Base-by-base conservation (phyloP, 2,329 filamentous ascomycete genomes). In the Alternaria infectoria region DNA sequence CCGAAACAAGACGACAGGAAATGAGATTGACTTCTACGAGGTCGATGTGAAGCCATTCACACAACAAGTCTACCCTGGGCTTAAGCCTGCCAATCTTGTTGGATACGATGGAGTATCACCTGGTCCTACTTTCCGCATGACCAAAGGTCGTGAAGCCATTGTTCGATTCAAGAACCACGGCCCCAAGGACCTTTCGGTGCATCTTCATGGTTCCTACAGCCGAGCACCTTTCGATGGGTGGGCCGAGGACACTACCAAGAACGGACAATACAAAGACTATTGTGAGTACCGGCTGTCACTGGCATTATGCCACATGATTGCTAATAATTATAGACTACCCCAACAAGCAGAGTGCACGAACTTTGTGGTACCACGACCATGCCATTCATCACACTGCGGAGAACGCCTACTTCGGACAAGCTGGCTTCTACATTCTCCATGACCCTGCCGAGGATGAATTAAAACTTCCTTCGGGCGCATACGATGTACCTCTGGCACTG, bases 371-470 rank as follows among this genome's bases (percentile, higher is more conserved):
- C 83, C 71, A 77, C 54, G 81, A 83, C 51, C 81, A 83, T 61
- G 80, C 81, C 6, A 72, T 79, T 32, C 73, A 77, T 28, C 76
- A 80, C 57, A 89, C 87, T 11, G 84, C 86, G 9, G 80, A 85
- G 59, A 88, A 89, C 68, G 86, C 85, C 28, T 88, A 87, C 73
- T 84, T 84, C 51, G 87, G 87, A 9, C 86, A 88, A 74, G 84
- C 86, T 17, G 87, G 87, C 9, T 83, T 85, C 54, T 88, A 88
- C 69, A 84, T 89, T 57, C 68, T 89, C 40, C 77, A 81, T 11
- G 87, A 89, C 69, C 74, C 81, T 12, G 81, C 80, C 3, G 86
- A 88, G 59, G 81, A 85, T 23, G 68, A 71, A 1, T 79, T 88
- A 5, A 80, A 80, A 4, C 81, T 89, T 0, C 87, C 87, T 5